phyloP scores from a whole-genome alignment of 1,139 yeast species.

The Debaryomyces nepalensis region DNA sequence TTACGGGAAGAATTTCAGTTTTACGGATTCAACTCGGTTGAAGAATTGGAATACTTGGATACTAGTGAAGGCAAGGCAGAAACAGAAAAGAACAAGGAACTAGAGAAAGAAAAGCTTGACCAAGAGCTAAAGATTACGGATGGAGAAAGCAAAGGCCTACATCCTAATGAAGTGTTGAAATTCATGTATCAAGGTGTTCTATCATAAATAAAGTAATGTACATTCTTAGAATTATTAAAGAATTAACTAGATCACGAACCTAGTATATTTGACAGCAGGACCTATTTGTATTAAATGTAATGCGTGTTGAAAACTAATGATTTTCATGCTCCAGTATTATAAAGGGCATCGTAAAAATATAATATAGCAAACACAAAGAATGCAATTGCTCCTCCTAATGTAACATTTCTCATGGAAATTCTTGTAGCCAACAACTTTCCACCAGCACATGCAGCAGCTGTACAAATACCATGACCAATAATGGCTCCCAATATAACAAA shows the following conservation, averaged over 20 bases:
- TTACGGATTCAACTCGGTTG: conserved; percentile 60
- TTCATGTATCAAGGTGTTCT: conserved; percentile 47
- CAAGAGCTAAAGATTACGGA: conserved; percentile 33
- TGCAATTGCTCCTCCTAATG: conserved; percentile 87
- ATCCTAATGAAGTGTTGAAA: conserved; percentile 44
- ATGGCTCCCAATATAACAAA: conserved; percentile 87
- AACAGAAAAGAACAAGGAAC: conserved; percentile 31
- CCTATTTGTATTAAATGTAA: no score
- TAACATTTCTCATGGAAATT: conserved; percentile 89
- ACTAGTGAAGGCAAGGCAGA: conserved; percentile 48
- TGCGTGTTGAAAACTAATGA: not conserved
- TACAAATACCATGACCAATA: conserved; percentile 88
- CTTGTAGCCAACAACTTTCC: conserved; percentile 89
- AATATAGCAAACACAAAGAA: conserved; percentile 81
- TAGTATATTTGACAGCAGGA: no score
- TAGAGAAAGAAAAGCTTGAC: conserved; percentile 33
- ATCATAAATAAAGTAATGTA: conserved; percentile 14
- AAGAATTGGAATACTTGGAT: conserved; percentile 45
- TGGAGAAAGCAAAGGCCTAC: conserved; percentile 39
- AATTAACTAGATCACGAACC: no score
- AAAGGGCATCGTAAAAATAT: conserved; percentile 72
- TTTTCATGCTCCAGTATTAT: conserved; percentile 27
- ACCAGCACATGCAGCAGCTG: conserved; percentile 90
- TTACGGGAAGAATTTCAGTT: conserved; percentile 62
- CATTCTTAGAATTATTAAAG: not conserved